Evolutionary conservation across 2,329 filamentous ascomycete genomes (phyloP).

Genomic region (Ophiosphaerella korrae): DNA sequence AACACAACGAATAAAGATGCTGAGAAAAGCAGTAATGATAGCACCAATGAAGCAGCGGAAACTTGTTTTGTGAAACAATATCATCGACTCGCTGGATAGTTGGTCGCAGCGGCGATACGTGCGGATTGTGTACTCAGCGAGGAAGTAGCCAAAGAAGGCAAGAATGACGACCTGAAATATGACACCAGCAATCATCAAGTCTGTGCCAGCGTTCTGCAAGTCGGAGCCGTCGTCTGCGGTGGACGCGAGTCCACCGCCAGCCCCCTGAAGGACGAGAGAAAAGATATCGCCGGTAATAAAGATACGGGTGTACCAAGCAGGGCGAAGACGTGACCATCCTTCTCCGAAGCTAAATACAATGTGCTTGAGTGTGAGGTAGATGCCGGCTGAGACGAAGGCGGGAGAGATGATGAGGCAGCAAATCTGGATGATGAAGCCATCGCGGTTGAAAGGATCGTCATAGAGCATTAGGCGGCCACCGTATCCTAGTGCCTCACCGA

Average conservation of each 20-base stretch:
- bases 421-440: slow-evolving; percentile 60
- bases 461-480: slow-evolving; percentile 60
- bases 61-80: slow-evolving; percentile 24
- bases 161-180: slow-evolving; percentile 62
- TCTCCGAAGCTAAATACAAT: slow-evolving; percentile 61
- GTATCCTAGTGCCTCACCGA: slow-evolving; percentile 62
- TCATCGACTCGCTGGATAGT: slow-evolving; percentile 23
- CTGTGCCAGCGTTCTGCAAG: slow-evolving; percentile 53
- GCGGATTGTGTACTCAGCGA: slow-evolving; percentile 45
- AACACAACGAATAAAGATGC: slow-evolving; percentile 55
- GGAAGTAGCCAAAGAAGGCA: slow-evolving; percentile 53
- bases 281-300: slow-evolving; percentile 65
- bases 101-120: slow-evolving; percentile 34
- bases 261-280: slow-evolving; percentile 64
- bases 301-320: slow-evolving; percentile 59
- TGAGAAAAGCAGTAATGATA: slow-evolving; percentile 49
- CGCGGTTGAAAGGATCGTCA: slow-evolving; percentile 56
- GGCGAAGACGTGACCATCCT: slow-evolving; percentile 34
- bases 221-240: slow-evolving; percentile 51
- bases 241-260: slow-evolving; percentile 63
- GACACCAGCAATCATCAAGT: slow-evolving; percentile 64
- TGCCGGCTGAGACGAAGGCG: slow-evolving; percentile 60
- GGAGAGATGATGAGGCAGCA: slow-evolving; percentile 62
- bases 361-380: slow-evolving; percentile 63
- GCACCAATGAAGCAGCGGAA: slow-evolving; percentile 41